Conservation (phyloP, 116 monocot species). For the Dioscorea cayenensis region DNA sequence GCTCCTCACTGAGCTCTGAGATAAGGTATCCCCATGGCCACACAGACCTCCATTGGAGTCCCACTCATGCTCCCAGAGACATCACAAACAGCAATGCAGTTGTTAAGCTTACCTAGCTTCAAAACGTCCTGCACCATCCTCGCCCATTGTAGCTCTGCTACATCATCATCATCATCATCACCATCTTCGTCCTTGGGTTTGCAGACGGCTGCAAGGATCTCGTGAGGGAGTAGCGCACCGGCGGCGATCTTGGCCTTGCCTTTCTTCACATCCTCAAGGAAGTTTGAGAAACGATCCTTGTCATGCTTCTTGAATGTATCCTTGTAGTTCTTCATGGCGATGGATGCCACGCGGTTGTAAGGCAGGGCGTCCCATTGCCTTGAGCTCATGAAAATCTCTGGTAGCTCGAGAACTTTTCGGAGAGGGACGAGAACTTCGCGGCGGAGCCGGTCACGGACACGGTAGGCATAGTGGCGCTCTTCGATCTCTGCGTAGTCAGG, state of each 20-base stretch:
- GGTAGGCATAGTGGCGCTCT: constrained; percentile 58
- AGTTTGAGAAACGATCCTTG: constrained; percentile 33
- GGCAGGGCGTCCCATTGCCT: constrained; percentile 42
- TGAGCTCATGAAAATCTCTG: constrained; percentile 68
- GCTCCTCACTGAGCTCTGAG: constrained; percentile 60
- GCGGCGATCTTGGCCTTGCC: constrained; percentile 44
- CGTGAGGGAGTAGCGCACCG: constrained; percentile 43
- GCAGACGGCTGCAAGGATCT: constrained; percentile 11
- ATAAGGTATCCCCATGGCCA: constrained; percentile 48
- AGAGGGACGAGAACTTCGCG: constrained; percentile 58
- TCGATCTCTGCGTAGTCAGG: constrained; percentile 21
- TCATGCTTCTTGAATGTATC: constrained; percentile 54
- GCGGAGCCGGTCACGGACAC: constrained; percentile 52
- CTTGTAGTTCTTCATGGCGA: constrained; percentile 81
- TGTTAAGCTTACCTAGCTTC: constrained; percentile 25
- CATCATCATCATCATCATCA: constrained; percentile 13
- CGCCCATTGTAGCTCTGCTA: constrained; percentile 54
- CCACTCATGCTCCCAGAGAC: constrained; percentile 41
- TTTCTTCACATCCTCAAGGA: constrained; percentile 22
- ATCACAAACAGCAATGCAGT: constrained; percentile 59
- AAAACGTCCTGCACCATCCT: constrained; percentile 39
- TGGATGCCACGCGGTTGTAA: constrained; percentile 71
- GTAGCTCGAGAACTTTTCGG: constrained; percentile 44
- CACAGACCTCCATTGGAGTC: constrained; percentile 37
- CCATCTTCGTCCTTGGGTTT: too few species aligned